A percentile compares a stretch with the other conserved stretches of the same genome.
phyloP scores from a whole-genome alignment of 2,329 filamentous ascomycete genomes.

The Aureobasidium sp. region DNA sequence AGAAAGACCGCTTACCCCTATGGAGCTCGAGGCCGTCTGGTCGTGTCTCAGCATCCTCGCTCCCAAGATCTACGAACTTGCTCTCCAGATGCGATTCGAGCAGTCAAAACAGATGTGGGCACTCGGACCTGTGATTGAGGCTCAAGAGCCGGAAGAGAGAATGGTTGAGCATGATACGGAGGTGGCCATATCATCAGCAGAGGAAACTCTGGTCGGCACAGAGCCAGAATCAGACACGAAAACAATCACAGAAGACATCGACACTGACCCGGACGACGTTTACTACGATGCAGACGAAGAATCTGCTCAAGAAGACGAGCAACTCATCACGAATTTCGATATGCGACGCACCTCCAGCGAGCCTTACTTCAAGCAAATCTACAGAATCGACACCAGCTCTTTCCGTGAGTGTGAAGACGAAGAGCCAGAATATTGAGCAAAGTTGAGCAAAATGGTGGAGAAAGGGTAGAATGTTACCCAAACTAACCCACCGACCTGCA shows the following conservation, averaged over 20 bases:
- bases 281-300: not conserved
- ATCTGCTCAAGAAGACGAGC: not conserved
- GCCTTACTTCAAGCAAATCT: not conserved
- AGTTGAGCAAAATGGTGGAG: not conserved
- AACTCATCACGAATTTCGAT: not conserved
- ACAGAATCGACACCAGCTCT: not conserved
- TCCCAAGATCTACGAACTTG: not conserved
- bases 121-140: not conserved
- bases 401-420: not conserved
- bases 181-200: not conserved
- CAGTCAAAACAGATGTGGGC: not conserved
- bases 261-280: no score
- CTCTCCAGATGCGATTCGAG: not conserved
- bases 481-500: not conserved
- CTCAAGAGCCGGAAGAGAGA: not conserved
- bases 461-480: not conserved
- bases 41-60: not conserved
- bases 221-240: not conserved
- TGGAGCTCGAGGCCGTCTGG: not conserved
- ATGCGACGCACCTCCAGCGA: no score
- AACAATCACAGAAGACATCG: not conserved
- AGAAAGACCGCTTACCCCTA: not conserved
- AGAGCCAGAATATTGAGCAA: not conserved
- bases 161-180: not conserved
- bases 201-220: not conserved